Base-by-base conservation (phyloP, 2,329 filamentous ascomycete species). In the Dendryphion nanum region DNA sequence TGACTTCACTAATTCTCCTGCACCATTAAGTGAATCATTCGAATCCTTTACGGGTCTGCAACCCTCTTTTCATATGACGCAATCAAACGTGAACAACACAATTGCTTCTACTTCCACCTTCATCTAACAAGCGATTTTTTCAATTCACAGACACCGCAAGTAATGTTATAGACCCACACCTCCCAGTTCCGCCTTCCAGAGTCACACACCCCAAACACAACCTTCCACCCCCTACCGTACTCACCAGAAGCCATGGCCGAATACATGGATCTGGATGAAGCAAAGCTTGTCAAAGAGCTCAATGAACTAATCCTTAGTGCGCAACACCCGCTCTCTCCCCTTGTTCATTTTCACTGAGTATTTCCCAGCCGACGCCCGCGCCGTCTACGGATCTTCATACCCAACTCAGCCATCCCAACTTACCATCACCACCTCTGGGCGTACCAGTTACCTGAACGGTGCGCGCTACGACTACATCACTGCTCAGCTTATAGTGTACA, bases 401-500 rank as follows among this genome's bases (percentile, higher is more conserved):
- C 12, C 10, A 8, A 10, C 29, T 30, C 3, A 13, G n/a, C 23
- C 23, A 26, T 10, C 10, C 10, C 12, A 16, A 30, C 29, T 30
- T 30, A 15, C 21, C 33, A 35, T 35, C n/a, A n/a, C 24, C 29
- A 17, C 29, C 29, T 12, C 29, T n/a, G 29, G 29, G 10, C 29
- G 29, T 3, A 17, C 15, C 10, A 8, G 10, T 17, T 30, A 30
- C 29, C 29, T 30, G 10, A 8, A 16, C 10, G 29, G 29, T 15
- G 15, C 10, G 10, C 29, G 29, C 29, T 30, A 38, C 17, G 29
- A 33, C 31, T 18, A 18, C 31, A 17, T 20, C 18, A 18, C 21
- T 8, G 21, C 21, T 2, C 33, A 36, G 29, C n/a, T 17, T 5
- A 36, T 36, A 12, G 33, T 29, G 23, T 29, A 36, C 33, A 36